Evolutionary conservation across 2,329 filamentous ascomycete genomes (phyloP).

Genomic region (Aureobasidium sp.): DNA sequence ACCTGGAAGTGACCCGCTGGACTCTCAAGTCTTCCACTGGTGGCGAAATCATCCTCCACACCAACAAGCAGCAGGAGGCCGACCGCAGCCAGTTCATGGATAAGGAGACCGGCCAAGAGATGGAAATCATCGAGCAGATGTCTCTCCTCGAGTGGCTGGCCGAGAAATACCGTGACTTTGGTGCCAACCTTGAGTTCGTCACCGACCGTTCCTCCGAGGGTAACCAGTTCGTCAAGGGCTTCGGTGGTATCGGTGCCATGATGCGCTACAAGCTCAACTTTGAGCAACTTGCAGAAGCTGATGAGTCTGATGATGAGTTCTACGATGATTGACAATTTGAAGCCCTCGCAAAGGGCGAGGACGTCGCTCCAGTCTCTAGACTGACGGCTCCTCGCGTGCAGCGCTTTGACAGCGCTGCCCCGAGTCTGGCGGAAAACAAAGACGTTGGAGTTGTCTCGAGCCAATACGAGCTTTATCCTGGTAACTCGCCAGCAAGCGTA

Average conservation of each 20-base stretch:
- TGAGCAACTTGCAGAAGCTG: conserved; percentile 88
- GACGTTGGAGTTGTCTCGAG: conserved; percentile 8
- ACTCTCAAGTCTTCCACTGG: conserved; percentile 72
- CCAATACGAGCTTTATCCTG: conserved; percentile 8
- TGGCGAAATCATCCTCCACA: conserved; percentile 68
- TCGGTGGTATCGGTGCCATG: conserved; percentile 95
- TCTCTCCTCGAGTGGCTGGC: conserved; percentile 99
- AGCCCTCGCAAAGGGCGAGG: conserved; percentile 79
- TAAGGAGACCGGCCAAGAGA: conserved; percentile 91
- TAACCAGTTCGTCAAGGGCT: conserved; percentile 99
- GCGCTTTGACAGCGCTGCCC: conserved; percentile 19
- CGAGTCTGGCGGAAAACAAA: conserved; percentile 11
- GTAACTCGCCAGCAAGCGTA: conserved; percentile 11
- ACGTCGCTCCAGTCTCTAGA: conserved; percentile 55
- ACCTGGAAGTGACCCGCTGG: conserved; percentile 91
- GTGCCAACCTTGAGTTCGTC: conserved; percentile 91
- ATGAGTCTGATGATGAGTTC: conserved; percentile 69
- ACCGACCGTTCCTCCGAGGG: conserved; percentile 96
- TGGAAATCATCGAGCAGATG: conserved; percentile 81
- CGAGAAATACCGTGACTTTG: conserved; percentile 97
- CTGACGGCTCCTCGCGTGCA: conserved; percentile 46
- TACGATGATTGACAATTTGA: conserved; percentile 54
- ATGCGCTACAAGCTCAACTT: conserved; percentile 99
- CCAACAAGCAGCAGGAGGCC: conserved; percentile 75
- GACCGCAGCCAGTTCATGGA: conserved; percentile 84